Base-by-base conservation (phyloP, 2,329 filamentous ascomycete genomes). In the Proliferodiscus dingleyae region DNA sequence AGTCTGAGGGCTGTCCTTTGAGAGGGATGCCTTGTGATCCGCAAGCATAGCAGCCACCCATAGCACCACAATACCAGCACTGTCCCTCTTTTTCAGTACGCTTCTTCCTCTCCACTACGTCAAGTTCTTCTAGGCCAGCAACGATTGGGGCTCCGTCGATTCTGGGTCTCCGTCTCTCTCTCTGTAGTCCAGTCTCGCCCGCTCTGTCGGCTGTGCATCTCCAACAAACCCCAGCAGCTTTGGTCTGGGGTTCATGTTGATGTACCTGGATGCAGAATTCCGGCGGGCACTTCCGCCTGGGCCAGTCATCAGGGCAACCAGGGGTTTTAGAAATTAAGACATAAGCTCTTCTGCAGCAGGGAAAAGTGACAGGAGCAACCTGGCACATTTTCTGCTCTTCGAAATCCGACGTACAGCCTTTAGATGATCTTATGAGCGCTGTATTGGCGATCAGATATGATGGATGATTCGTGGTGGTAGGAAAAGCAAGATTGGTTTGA, bases 311-410 rank as follows among this genome's bases (percentile, higher is more conserved):
- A 2, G 58, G 50, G 34, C 60, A 62, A 23, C 47, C 54, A 1
- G 53, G 47, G 11, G 56, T 18, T 39, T 44, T 51, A 1, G 39
- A 33, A 23, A 60, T 41, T n/a, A 48, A 32, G 23, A 60, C 53
- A 33, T 61, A 62, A 10, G 48, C 46, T 34, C 49, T 47, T 10
- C 48, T 37, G 46, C 60, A 62, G 50, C 59, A 61, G 11, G 50
- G 41, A 13, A 50, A 41, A n/a, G 43, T 56, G 36, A 56, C 55
- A 11, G 56, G 53, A 7, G 36, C 42, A 19, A 61, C 28, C 37
- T 53, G 43, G 41, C 60, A 62, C 60, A 62, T 62, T 37, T 16
- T 37, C 18, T 11, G 19, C 18, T 15, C 18, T 22, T 37, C 34
- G 19, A 37, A 22, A 37, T 32, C 8, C 15, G 5, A 10, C 13